Evolutionary conservation across 768 basidiomycete genomes (phyloP), one percentile per base, ranked within the genome.

Genomic region (Amanita pseudoporphyria): DNA sequence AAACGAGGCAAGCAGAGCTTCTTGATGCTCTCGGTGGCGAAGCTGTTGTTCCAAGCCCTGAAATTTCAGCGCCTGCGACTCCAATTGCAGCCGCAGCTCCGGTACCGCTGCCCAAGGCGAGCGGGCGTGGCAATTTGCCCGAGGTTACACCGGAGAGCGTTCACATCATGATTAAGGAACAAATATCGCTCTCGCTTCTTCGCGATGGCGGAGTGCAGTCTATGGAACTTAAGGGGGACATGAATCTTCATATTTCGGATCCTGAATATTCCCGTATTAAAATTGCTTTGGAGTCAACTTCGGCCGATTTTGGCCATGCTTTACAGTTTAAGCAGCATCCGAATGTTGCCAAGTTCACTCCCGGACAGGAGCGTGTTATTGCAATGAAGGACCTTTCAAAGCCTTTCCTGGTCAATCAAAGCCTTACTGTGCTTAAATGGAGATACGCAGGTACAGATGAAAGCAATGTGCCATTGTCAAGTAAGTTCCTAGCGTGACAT

Each of bases 271-370:
- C 87, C 3, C 82, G 85, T 53, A 66, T 96, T 60, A 78, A 78
- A 43, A 71, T 97, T 49, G 68, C 71, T 13, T 77, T 97, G 19
- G 67, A 74, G 0, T 67, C 79, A 0, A 67, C 79, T 14, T 65
- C 77, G 12, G 69, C 71, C 9, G 77, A 81, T 53, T 77, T 83
- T 51, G 81, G 76, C 44, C 70, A 71, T 49, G 82, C 77, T 33
- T 67, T 97, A 37, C 92, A 95, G 64, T 96, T 95, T 77, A 97
- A 97, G 67, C 92, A 96, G 57, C 96, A 97, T 59, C 95, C 95
- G 6, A 85, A 96, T 52, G 87, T 97, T 12, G 87, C 82, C 52
- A 95, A 92, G 67, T 90, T 94, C 53, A 71, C 69, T 0, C 79
- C 83, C 9, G 78, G 79, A 1, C 26, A 84, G 52, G 68, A 68